These are phyloP conservation scores for Aegilops umbellulata DNA, from an alignment of 176 grass and related monocot genomes.

Conservation along the genomic window DNA sequence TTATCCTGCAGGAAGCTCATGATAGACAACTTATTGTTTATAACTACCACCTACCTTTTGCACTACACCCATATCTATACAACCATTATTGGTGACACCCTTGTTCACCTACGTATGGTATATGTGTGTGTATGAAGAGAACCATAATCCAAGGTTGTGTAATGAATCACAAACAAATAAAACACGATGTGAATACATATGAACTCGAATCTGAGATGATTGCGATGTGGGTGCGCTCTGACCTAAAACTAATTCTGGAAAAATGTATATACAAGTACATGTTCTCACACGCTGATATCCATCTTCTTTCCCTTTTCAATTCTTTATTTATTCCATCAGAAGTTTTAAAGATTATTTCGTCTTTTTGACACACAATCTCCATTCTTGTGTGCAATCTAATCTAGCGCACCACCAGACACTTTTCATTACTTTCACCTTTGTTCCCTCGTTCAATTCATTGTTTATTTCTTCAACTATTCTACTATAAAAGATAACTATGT, in stretches of 20 bases:
- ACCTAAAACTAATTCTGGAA: slow-evolving; percentile 30
- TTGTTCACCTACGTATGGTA: no score
- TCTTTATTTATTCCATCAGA: slow-evolving; percentile 7
- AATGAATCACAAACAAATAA: slow-evolving; percentile 14
- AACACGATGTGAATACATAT: slow-evolving; percentile 31
- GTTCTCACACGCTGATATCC: not conserved
- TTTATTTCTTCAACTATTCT: not conserved
- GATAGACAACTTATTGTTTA: not conserved
- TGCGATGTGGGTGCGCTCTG: slow-evolving; percentile 35
- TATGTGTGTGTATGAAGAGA: not conserved
- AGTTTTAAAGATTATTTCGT: slow-evolving; percentile 4
- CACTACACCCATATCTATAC: not conserved
- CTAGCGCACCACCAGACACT: slow-evolving; percentile 23
- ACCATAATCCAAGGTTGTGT: not conserved
- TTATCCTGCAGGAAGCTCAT: no score
- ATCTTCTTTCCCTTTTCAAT: not conserved
- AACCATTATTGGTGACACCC: no score
- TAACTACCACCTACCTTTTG: slow-evolving; percentile 24
- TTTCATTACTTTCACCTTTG: slow-evolving; percentile 12
- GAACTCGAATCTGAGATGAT: slow-evolving; percentile 28
- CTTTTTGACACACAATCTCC: slow-evolving; percentile 13
- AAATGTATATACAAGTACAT: slow-evolving; percentile 20
- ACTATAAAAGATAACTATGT: not conserved
- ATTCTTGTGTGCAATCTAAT: slow-evolving; percentile 46
- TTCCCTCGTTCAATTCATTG: slow-evolving; percentile 21